Percentiles rank a stretch among this genome's conserved stretches.
These are phyloP conservation scores for Eucalyptus melliodora DNA, from an alignment of 345 rosid species.

Conservation along the genomic window DNA sequence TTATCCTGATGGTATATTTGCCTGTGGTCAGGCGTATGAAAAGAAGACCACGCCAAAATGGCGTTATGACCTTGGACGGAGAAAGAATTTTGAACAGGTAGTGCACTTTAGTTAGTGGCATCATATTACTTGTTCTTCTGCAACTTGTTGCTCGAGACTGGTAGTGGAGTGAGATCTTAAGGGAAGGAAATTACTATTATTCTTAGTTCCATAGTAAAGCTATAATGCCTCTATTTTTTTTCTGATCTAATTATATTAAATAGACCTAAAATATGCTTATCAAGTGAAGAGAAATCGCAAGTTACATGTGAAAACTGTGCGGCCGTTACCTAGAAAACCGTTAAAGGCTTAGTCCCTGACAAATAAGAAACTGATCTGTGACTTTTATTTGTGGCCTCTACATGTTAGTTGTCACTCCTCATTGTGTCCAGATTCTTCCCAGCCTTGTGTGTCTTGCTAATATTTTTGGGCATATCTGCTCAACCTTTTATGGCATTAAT, in stretches of 20 bases:
- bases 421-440: not conserved
- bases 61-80: conserved; percentile 90
- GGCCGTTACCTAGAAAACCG: not conserved
- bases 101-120: not conserved
- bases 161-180: not conserved
- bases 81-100: conserved; percentile 74
- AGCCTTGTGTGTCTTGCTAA: not conserved
- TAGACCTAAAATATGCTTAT: not conserved
- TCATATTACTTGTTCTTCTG: not conserved
- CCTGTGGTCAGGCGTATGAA: conserved; percentile 76
- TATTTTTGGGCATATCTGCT: not conserved
- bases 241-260: not conserved
- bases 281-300: not conserved
- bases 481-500: not conserved
- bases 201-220: not conserved
- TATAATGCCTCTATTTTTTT: not conserved
- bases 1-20: not conserved
- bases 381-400: not conserved
- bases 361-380: not conserved
- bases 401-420: not conserved
- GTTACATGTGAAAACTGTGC: not conserved
- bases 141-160: not conserved
- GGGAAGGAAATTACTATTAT: not conserved
- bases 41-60: conserved; percentile 84
- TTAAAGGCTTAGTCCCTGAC: not conserved